These are phyloP conservation scores for Colletotrichum sp. DNA, from an alignment of 2,329 filamentous ascomycete genomes.

Conservation along the genomic window DNA sequence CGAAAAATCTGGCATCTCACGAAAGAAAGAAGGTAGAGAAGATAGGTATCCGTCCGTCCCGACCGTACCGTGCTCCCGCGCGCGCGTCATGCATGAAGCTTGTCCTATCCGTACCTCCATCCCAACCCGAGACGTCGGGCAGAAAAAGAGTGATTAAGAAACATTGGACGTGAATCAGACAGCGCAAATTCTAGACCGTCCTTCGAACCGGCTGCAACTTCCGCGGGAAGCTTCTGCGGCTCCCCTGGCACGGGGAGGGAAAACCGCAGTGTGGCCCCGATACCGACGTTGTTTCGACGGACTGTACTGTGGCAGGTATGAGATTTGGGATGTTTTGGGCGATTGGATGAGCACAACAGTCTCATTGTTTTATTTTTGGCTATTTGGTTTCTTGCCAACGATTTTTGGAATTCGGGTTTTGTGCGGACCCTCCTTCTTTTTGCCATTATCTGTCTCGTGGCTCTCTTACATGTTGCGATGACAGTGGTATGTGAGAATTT, in stretches of 20 bases:
- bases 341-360: background rate
- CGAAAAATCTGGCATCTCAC: background rate
- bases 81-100: background rate
- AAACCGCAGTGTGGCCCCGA: background rate
- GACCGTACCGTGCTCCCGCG: background rate
- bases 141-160: background rate
- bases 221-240: background rate
- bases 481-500: background rate
- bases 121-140: background rate
- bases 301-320: background rate
- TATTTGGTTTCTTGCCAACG: background rate
- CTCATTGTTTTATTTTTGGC: background rate
- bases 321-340: background rate
- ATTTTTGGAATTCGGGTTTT: background rate
- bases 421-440: background rate
- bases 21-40: background rate
- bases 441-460: background rate
- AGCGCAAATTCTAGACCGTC: background rate
- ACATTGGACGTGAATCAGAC: background rate
- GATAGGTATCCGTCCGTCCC: background rate
- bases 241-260: background rate
- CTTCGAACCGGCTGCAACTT: background rate
- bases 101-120: background rate
- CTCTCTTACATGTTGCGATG: background rate
- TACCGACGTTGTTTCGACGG: slow-evolving; percentile 5